phyloP scores from a whole-genome alignment of 177 flowering plant species.

The Vitis hybrid region DNA sequence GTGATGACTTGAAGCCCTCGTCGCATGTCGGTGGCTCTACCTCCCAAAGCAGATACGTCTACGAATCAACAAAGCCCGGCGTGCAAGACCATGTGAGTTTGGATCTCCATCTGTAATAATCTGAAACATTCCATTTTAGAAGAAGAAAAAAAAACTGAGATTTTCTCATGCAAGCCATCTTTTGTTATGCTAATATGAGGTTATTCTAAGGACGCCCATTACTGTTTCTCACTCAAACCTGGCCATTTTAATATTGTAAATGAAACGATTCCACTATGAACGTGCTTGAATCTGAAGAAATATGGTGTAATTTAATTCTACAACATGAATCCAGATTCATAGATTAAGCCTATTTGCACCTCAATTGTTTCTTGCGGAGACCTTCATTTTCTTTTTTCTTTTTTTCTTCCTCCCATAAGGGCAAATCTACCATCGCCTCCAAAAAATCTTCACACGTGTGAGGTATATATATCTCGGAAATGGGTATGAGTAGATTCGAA shows the following conservation, averaged over 20 bases:
- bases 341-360: no score
- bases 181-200: not conserved
- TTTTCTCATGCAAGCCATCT: not conserved
- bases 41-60: slow-evolving; percentile 22
- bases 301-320: no score
- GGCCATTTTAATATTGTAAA: not conserved
- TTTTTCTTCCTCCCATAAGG: no score
- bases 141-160: not conserved
- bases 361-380: no score
- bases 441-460: slow-evolving; percentile 17
- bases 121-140: not conserved
- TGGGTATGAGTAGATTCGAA: not conserved
- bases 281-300: no score
- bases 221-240: not conserved
- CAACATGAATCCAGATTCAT: no score
- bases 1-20: slow-evolving; percentile 19
- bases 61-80: slow-evolving; percentile 20
- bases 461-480: slow-evolving; percentile 7
- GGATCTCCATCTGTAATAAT: slow-evolving; percentile 76
- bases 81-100: slow-evolving; percentile 85
- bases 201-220: not conserved
- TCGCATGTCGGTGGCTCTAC: not conserved
- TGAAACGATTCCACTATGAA: no score
- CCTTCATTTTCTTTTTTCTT: no score
- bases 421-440: not conserved